Evolutionary conservation across 1,139 yeast species (phyloP), one percentile per base, ranked within the genome.

Genomic region (Ogataea hybrid): DNA sequence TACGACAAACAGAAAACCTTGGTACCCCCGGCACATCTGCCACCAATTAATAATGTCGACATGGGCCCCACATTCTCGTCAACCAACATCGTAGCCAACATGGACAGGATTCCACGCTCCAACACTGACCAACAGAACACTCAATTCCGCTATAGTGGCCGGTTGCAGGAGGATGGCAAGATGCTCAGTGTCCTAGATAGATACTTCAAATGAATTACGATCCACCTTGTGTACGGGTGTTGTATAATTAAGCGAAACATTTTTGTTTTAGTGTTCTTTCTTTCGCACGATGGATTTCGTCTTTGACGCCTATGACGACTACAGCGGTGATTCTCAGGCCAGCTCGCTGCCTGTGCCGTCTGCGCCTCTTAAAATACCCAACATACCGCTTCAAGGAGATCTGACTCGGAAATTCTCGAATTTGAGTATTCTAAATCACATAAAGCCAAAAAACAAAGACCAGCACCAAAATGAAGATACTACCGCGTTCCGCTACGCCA

Each of bases 401-500:
- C 22, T 60, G 18, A 57, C 61, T 3, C 49, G 56, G 28, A 57
- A 48, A 30, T 50, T 60, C 18, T 55, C 63, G 9, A 56, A 52
- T 29, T 50, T 60, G 36, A 52, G 46, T 30, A 56, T 59, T 11
- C 39, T 60, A 37, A 56, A 55, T 31, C 51, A 49, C 34, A 47
- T 57, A 20, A 52, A 53, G 28, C 49, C 47, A 7, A 43, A 43
- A 15, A 25, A 39, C 15, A 47, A 48, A 39, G 35, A 28, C 14
- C 34, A 35, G n/a, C 43, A 31, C 6, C 17, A 32, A 10, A 15
- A 18, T 17, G 58, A 52, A 21, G 44, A 53, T 28, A 50, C 58
- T 11, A 44, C 61, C 12, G 69, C 75, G 14, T 63, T 65, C 25
- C 67, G 68, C 39, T 71, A 73, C 48, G 79, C 77, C 1, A 51